These are phyloP conservation scores for Pulicaria dysenterica DNA, from an alignment of 129 eudicot genomes.

Conservation along the genomic window DNA sequence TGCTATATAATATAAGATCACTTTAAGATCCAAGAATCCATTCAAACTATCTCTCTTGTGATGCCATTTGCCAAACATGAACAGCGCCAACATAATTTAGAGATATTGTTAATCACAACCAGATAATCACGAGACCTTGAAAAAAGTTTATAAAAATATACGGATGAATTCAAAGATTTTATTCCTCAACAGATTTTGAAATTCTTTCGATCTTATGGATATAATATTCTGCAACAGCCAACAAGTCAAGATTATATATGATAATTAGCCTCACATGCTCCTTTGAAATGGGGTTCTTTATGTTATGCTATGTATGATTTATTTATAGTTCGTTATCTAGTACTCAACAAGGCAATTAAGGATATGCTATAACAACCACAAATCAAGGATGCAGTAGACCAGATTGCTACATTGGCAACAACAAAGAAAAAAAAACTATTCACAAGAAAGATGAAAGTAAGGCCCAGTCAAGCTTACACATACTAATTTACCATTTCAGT, in stretches of 20 bases:
- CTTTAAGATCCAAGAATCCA: constrained; percentile 21
- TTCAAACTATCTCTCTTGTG: constrained; percentile 8
- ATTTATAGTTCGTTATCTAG: constrained; percentile 3
- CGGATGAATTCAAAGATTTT: background rate
- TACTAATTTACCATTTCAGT: background rate
- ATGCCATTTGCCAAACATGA: constrained; percentile 19
- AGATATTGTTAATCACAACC: constrained; percentile 14
- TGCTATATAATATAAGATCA: constrained; percentile 9
- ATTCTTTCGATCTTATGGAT: background rate
- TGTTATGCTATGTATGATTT: background rate
- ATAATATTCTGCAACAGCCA: background rate
- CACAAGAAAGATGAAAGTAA: background rate
- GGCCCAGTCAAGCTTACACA: constrained; percentile 15
- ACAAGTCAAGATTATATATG: background rate
- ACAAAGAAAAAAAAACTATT: background rate
- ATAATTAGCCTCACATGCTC: constrained; percentile 5
- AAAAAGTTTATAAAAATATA: background rate
- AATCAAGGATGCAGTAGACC: background rate
- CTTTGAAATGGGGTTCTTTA: constrained; percentile 1
- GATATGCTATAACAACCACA: background rate
- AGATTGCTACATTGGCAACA: constrained; percentile 1
- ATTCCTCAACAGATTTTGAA: background rate
- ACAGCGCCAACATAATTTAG: constrained; percentile 12
- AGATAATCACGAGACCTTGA: background rate
- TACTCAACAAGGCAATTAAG: constrained; percentile 1